These are phyloP conservation scores for Hygrophila difformis DNA, from an alignment of 257 asterid genomes.

Conservation along the genomic window DNA sequence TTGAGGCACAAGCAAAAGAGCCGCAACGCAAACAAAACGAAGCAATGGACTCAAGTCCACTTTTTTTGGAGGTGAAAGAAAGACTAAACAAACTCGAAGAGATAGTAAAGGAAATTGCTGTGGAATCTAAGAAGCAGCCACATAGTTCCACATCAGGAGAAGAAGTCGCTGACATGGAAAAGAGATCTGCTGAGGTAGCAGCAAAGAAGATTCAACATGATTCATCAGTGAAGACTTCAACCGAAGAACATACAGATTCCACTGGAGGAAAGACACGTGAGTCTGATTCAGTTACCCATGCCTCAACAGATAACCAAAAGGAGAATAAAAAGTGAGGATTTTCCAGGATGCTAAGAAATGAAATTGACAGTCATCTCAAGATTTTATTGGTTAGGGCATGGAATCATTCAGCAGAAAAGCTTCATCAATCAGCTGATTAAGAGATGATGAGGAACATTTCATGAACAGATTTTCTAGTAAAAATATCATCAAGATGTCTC, in stretches of 20 bases:
- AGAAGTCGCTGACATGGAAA: slow-evolving; percentile 15
- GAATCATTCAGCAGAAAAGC: not conserved
- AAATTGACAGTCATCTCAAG: too few species aligned
- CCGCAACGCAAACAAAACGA: slow-evolving; percentile 56
- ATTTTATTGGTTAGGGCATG: not conserved
- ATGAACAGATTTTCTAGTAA: slow-evolving; percentile 7
- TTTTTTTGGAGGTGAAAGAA: slow-evolving; percentile 58
- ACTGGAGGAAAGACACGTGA: slow-evolving; percentile 13
- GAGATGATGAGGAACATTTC: slow-evolving; percentile 3
- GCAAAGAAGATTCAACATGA: slow-evolving; percentile 12
- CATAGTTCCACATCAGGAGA: slow-evolving; percentile 15
- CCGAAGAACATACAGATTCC: slow-evolving; percentile 15
- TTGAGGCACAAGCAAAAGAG: slow-evolving; percentile 80
- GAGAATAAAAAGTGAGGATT: slow-evolving; percentile 13
- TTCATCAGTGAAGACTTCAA: slow-evolving; percentile 12
- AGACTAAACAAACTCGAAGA: slow-evolving; percentile 73
- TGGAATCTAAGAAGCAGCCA: slow-evolving; percentile 36
- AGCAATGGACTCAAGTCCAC: slow-evolving; percentile 48
- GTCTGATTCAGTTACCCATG: slow-evolving; percentile 13
- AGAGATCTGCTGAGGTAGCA: slow-evolving; percentile 17
- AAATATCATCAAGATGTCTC: not conserved
- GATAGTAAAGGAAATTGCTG: slow-evolving; percentile 47
- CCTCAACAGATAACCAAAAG: slow-evolving; percentile 16
- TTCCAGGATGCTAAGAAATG: slow-evolving; percentile 14
- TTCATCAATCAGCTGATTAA: too few species aligned